These are phyloP conservation scores for Leishmania guyanensis DNA, from an alignment of 208 protist genomes.

Conservation along the genomic window DNA sequence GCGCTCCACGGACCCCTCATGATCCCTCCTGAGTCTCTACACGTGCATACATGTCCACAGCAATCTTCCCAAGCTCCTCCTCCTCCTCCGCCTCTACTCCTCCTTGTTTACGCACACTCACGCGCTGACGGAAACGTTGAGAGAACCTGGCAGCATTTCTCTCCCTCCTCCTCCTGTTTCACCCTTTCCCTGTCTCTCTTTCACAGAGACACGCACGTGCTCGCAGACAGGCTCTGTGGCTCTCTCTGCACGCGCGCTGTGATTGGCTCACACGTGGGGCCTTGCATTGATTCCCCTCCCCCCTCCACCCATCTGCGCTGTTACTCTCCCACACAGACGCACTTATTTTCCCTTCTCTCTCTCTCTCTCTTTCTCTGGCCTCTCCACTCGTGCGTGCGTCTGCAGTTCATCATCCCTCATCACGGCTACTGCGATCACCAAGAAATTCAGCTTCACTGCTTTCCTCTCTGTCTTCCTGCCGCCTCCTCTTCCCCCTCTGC, in stretches of 20 bases:
- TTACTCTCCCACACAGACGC: background rate
- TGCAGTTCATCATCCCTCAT: background rate
- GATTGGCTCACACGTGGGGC: background rate
- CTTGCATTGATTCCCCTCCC: background rate
- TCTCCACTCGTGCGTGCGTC: background rate
- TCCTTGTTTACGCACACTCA: background rate
- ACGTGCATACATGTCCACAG: background rate
- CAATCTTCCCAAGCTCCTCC: background rate
- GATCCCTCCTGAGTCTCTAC: background rate
- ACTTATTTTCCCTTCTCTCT: background rate
- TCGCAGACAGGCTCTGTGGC: background rate
- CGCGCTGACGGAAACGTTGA: background rate
- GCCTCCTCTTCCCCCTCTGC: background rate
- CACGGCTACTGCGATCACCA: too few relatives aligned
- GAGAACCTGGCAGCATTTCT: background rate
- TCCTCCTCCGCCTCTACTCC: background rate
- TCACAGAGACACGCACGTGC: background rate
- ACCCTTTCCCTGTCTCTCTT: background rate
- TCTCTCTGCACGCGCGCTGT: background rate
- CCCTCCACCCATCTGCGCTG: background rate
- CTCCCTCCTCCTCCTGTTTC: background rate
- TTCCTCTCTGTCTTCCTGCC: background rate
- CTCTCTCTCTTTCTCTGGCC: background rate
- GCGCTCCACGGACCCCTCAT: background rate
- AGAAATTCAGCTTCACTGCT: background rate